These are phyloP conservation scores for Aspergillus sp. DNA, from an alignment of 2,329 filamentous ascomycete genomes.

Conservation along the genomic window DNA sequence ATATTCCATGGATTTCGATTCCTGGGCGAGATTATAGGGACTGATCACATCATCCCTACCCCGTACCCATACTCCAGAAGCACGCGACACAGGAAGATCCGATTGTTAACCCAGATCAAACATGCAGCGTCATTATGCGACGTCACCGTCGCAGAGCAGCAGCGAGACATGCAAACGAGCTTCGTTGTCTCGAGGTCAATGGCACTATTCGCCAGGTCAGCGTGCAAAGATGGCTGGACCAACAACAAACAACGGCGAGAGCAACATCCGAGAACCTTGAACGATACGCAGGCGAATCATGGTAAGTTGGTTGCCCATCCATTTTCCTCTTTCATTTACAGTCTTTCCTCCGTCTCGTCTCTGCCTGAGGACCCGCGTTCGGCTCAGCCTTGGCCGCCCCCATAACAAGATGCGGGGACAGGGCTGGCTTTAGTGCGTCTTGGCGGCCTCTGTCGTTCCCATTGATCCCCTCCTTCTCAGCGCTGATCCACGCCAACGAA, in stretches of 20 bases:
- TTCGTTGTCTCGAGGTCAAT: slow-evolving; percentile 17
- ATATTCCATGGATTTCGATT: slow-evolving; percentile 24
- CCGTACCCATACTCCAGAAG: slow-evolving; percentile 2
- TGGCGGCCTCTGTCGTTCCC: slow-evolving; percentile 16
- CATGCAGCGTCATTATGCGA: slow-evolving; percentile 31
- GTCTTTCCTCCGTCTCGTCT: not conserved
- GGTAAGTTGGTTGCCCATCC: slow-evolving; percentile 28
- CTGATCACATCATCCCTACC: not conserved
- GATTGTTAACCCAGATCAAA: slow-evolving; percentile 10
- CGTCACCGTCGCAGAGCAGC: slow-evolving; percentile 26
- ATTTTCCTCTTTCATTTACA: not conserved
- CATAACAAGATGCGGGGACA: slow-evolving; percentile 25
- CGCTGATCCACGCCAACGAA: slow-evolving; percentile 19
- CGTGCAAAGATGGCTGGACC: slow-evolving; percentile 35
- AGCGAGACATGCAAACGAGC: slow-evolving; percentile 18
- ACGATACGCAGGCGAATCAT: slow-evolving; percentile 32
- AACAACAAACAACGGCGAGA: slow-evolving; percentile 17
- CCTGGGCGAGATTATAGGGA: slow-evolving; percentile 5
- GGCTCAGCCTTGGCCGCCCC: slow-evolving; percentile 4
- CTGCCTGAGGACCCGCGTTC: slow-evolving; percentile 23
- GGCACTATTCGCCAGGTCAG: slow-evolving; percentile 25
- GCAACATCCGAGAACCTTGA: slow-evolving; percentile 21
- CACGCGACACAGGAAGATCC: slow-evolving; percentile 9
- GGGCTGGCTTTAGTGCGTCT: slow-evolving; percentile 24
- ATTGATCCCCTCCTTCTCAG: slow-evolving; percentile 1